Base-by-base conservation (phyloP, 1,139 yeast species). In the Pichia sp. region DNA sequence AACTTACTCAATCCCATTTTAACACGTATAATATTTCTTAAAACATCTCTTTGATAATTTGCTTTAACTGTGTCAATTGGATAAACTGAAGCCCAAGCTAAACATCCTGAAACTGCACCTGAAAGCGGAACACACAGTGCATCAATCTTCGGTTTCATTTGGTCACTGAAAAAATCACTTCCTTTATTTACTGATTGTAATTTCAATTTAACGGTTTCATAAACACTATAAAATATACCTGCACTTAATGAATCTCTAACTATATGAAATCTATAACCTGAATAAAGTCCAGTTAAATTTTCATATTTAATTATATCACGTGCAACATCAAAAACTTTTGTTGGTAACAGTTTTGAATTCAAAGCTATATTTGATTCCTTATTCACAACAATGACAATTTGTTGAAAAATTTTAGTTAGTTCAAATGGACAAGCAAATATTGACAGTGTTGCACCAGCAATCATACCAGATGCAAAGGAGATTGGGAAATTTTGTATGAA, bases 351-450 rank as follows among this genome's bases (percentile, higher is more conserved):
- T 34, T 56, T 53, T 25, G 51, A 44, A 52, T 45, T 44, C 62
- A 65, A 49, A 57, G 67, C 51, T 50, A 56, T 42, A n/a, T 51
- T 46, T n/a, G 54, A 43, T 16, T 61, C 61, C 39, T 55, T 52
- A 48, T 60, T 62, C 57, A 78, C 75, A 62, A 81, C 65, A 55
- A 77, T 64, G 60, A 81, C 73, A 60, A 88, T 78, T 66, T 89
- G 96, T 43, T 93, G 85, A 56, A 85, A 87, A 9, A 88, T 75
- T 65, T 89, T 89, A 48, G 93, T 83, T 66, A 87, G 81, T 66
- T 88, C 96, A 65, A 88, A 88, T 0, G 96, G 96, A 61, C 93
- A 84, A 3, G 95, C 87, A 64, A 86, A 79, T 6, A 80, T 49
- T 2, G 90, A 77, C 16, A 85, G 83, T 1, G 76, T 72, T 2